These are phyloP conservation scores for Pythium angustatum DNA, from an alignment of 352 stramenopile species.

Conservation along the genomic window DNA sequence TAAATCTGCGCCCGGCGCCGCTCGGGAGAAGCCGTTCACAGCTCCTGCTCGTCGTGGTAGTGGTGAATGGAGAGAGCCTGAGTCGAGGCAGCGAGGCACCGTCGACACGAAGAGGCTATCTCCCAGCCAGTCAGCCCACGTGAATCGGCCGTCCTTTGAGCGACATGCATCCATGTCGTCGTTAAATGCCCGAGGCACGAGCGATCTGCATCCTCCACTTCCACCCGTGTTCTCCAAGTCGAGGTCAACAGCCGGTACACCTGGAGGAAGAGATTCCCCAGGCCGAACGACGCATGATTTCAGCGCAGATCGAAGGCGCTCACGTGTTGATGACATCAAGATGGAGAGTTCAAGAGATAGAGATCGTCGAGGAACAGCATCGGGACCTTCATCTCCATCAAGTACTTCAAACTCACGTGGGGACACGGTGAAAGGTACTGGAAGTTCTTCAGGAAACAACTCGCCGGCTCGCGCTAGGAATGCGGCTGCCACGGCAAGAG, in stretches of 20 bases:
- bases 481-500: constrained; percentile 19
- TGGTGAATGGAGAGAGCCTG: constrained; percentile 28
- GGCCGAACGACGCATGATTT: constrained; percentile 7
- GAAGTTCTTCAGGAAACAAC: constrained; percentile 6
- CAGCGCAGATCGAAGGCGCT: constrained; percentile 18
- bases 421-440: neutral
- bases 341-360: constrained; percentile 22
- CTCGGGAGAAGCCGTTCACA: constrained; percentile 2
- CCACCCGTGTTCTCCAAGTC: constrained; percentile 19
- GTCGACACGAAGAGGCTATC: constrained; percentile 3
- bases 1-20: neutral
- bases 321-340: constrained; percentile 30
- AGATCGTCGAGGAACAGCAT: constrained; percentile 8
- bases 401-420: constrained; percentile 16
- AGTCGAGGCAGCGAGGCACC: neutral
- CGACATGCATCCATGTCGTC: constrained; percentile 50
- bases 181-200: constrained; percentile 16
- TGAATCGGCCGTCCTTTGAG: constrained; percentile 39
- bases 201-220: constrained; percentile 11
- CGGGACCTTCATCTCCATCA: constrained; percentile 14
- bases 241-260: constrained; percentile 15
- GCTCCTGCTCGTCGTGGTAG: constrained; percentile 16
- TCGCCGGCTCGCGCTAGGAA: constrained; percentile 14
- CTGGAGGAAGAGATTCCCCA: constrained; percentile 24
- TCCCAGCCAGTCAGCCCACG: constrained; percentile 22